Conservation (phyloP, 108 stramenopile genomes). For the Poteriospumella lacustris region DNA sequence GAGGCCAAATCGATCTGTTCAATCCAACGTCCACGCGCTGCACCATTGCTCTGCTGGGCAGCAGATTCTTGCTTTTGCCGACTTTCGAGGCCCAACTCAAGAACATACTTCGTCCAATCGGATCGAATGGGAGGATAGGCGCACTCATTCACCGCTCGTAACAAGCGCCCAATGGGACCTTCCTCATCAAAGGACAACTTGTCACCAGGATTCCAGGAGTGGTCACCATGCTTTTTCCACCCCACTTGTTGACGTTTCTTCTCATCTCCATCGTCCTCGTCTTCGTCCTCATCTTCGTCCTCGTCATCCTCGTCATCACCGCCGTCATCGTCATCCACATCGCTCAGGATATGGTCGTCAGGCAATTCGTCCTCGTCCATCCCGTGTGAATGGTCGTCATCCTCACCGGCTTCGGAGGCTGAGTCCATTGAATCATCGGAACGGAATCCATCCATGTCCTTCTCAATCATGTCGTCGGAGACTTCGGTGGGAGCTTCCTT, state of each 20-base stretch:
- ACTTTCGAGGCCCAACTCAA: neutral
- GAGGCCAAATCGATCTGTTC: neutral
- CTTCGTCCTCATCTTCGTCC: slow-evolving; percentile 3
- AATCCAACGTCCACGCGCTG: neutral
- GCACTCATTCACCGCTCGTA: slow-evolving; percentile 30
- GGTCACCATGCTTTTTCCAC: neutral
- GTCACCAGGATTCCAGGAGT: neutral
- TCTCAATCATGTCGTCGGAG: no score
- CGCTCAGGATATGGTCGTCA: no score
- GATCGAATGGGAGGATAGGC: slow-evolving; percentile 1
- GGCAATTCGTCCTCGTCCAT: neutral
- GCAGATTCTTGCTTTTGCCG: neutral
- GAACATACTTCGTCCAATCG: slow-evolving; percentile 24
- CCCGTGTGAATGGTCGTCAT: neutral
- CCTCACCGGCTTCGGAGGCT: neutral
- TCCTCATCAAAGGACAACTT: neutral
- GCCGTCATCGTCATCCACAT: neutral
- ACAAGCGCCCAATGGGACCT: slow-evolving; percentile 14
- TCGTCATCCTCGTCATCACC: neutral
- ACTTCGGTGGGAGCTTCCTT: no score
- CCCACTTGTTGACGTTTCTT: neutral
- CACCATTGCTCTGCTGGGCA: neutral
- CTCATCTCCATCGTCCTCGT: slow-evolving; percentile 24
- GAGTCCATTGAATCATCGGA: neutral
- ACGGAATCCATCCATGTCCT: neutral